Conservation (phyloP, 495 filamentous ascomycete genomes). For the Trichoderma gamsii region DNA sequence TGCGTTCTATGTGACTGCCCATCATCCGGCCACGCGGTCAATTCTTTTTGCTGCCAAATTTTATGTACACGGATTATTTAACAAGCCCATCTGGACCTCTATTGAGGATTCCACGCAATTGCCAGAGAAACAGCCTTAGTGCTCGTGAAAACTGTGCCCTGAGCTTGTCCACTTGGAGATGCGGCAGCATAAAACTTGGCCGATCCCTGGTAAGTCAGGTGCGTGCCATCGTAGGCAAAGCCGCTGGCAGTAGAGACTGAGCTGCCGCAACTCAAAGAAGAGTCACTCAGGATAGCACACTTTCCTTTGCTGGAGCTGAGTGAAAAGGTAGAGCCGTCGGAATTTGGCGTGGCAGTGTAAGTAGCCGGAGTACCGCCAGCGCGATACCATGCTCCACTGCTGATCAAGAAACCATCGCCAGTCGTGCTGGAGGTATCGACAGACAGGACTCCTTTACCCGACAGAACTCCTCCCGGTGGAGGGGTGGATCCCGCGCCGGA, state of each 20-base stretch:
- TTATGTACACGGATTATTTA: not conserved
- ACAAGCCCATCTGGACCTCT: not conserved
- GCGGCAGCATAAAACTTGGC: conserved; percentile 54
- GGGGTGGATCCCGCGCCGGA: not conserved
- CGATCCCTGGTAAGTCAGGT: conserved; percentile 42
- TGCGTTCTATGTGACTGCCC: not conserved
- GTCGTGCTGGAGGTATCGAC: conserved; percentile 44
- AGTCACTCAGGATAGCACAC: conserved; percentile 42
- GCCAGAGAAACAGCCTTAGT: conserved; percentile 19
- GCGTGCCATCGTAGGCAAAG: conserved; percentile 26
- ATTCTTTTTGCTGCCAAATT: not conserved
- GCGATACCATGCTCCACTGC: conserved; percentile 59
- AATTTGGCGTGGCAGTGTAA: conserved; percentile 45
- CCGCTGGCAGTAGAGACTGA: conserved; percentile 40
- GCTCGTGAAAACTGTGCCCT: conserved; percentile 32
- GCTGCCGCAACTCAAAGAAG: conserved; percentile 45
- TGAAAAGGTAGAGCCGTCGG: conserved; percentile 46
- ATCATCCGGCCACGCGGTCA: not conserved
- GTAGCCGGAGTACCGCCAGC: conserved; percentile 63
- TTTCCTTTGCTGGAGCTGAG: conserved; percentile 53
- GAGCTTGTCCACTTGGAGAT: conserved; percentile 46
- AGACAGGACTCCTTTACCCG: conserved; percentile 54
- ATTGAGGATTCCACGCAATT: not conserved
- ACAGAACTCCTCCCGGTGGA: not conserved
- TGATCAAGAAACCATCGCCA: conserved; percentile 63